phyloP scores from a whole-genome alignment of 1,284 basidiomycete species.

The Leccinum pallidistipes region DNA sequence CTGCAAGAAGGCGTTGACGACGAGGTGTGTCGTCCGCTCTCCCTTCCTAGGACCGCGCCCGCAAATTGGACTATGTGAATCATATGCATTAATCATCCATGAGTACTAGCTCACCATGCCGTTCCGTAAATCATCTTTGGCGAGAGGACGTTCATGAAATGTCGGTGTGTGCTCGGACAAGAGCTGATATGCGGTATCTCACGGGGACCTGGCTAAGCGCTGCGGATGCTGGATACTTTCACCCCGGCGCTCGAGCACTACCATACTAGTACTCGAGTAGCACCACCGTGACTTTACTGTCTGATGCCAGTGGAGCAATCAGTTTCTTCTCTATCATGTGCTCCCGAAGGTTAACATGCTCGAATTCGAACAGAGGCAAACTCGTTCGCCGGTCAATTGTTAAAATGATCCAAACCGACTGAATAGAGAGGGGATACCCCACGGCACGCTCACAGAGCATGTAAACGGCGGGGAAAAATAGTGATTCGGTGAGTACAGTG shows the following conservation, averaged over 20 bases:
- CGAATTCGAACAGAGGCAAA: not conserved
- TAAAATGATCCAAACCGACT: not conserved
- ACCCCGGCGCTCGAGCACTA: not conserved
- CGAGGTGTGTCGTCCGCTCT: constrained; percentile 64
- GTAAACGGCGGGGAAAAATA: not conserved
- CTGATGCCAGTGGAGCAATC: not conserved
- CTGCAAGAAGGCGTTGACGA: constrained; percentile 66
- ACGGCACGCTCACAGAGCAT: not conserved
- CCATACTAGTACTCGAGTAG: not conserved
- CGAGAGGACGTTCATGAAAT: constrained; percentile 29
- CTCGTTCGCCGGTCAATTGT: constrained; percentile 1
- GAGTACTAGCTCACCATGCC: constrained; percentile 49
- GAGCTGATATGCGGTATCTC: constrained; percentile 12
- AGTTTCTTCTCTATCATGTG: not conserved
- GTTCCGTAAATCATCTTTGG: constrained; percentile 67
- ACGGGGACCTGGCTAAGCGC: constrained; percentile 7
- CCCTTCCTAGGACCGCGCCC: constrained; percentile 59
- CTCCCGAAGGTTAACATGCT: not conserved
- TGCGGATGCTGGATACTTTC: not conserved
- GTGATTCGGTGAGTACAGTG: not conserved
- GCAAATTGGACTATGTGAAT: not conserved
- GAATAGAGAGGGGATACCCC: not conserved
- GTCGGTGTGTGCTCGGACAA: constrained; percentile 6
- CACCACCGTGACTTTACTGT: not conserved
- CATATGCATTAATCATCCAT: not conserved